Evolutionary conservation across 768 basidiomycete genomes (phyloP).

Genomic region (Tephrocybe sp.): DNA sequence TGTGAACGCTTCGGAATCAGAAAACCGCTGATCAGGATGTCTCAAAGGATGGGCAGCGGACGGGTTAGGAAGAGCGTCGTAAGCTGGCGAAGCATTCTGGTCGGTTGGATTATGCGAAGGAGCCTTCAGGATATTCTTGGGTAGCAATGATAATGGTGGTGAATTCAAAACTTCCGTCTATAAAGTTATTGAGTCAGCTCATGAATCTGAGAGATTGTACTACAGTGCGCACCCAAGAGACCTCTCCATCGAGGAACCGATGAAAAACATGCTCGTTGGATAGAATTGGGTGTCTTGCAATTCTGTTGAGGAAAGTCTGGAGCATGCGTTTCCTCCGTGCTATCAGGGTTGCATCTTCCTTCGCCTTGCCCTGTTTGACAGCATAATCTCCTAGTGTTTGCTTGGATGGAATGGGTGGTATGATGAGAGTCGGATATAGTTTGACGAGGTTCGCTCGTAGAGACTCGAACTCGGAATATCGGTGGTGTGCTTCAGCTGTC

Average conservation of each 20-base stretch:
- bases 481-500: constrained; percentile 81
- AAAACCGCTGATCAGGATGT: constrained; percentile 91
- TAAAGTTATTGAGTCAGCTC: constrained; percentile 1
- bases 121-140: constrained; percentile 95
- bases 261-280: constrained; percentile 97
- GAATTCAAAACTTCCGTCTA: constrained; percentile 93
- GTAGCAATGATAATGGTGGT: constrained; percentile 85
- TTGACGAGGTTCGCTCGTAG: constrained; percentile 79
- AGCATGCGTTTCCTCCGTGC: constrained; percentile 91
- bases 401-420: constrained; percentile 97
- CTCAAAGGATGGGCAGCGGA: constrained; percentile 87
- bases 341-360: constrained; percentile 93
- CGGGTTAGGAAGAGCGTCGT: constrained; percentile 85
- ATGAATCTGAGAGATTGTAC: background rate
- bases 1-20: constrained; percentile 95
- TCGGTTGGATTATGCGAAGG: constrained; percentile 95
- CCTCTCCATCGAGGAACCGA: constrained; percentile 92
- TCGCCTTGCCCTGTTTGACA: constrained; percentile 93
- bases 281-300: constrained; percentile 89
- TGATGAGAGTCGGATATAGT: constrained; percentile 93
- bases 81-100: constrained; percentile 66
- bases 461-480: constrained; percentile 98
- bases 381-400: constrained; percentile 96
- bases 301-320: constrained; percentile 90
- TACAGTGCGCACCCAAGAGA: constrained; percentile 78